Percentiles rank a stretch among this genome's conserved stretches.
These are phyloP conservation scores for Chenopodium formosanum DNA, from an alignment of 148 eudicot species.

Conservation along the genomic window DNA sequence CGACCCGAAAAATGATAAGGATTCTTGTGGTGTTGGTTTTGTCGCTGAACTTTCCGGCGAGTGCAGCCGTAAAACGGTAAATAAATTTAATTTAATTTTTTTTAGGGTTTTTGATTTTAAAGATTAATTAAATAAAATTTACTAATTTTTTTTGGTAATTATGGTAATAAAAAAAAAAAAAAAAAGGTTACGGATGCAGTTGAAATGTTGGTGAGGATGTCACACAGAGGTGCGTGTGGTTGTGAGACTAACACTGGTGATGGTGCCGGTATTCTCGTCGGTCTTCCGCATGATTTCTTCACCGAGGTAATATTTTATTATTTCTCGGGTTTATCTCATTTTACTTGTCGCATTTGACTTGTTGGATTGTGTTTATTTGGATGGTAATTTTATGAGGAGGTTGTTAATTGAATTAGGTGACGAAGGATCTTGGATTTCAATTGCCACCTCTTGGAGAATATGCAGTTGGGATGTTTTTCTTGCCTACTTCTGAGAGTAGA, in stretches of 20 bases:
- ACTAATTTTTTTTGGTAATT: too few relatives aligned
- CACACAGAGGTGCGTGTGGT: constrained; percentile 99
- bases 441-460: constrained; percentile 80
- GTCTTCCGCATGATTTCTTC: constrained; percentile 86
- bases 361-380: too few relatives aligned
- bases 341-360: too few relatives aligned
- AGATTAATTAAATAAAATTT: neutral
- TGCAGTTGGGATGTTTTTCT: constrained; percentile 98
- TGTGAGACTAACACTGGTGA: constrained; percentile 97
- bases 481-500: constrained; percentile 78
- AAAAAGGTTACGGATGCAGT: constrained; percentile 85
- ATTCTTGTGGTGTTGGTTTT: constrained; percentile 96
- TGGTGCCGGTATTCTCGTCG: constrained; percentile 98
- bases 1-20: constrained; percentile 79
- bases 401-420: constrained; percentile 46
- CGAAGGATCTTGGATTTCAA: constrained; percentile 77
- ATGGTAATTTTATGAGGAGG: neutral
- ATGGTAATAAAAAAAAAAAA: too few relatives aligned
- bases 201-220: constrained; percentile 95
- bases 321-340: too few relatives aligned
- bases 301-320: constrained; percentile 46
- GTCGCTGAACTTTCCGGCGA: constrained; percentile 90
- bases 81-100: neutral
- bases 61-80: constrained; percentile 84
- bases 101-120: neutral